Evolutionary conservation across 176 grass and related monocot genomes (phyloP), one percentile per base, ranked within the genome.

Genomic region (Triticum urartu): DNA sequence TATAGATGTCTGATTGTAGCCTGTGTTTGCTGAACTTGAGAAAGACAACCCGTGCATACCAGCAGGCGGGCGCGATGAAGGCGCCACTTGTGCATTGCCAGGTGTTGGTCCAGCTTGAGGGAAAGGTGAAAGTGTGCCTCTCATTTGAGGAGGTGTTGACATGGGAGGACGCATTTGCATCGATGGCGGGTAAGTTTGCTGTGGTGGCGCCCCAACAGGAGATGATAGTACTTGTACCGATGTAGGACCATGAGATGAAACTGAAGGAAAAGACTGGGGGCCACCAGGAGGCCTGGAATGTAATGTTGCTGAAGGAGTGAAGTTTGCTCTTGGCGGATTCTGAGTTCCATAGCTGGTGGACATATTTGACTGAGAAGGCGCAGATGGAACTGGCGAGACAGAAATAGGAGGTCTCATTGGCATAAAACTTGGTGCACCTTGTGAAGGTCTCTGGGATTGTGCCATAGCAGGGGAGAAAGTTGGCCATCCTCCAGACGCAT

Each of bases 401-500:
- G 88, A 75, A 73, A 77, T 81, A 59, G 86, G 81, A 58, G 86
- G 75, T 74, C 88, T 86, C 70, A 88, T 28, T 30, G 78, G 85
- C 70, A 78, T 64, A 81, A 85, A 80, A 61, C 25, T 72, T 3
- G 62, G 66, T 54, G 83, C 21, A 75, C 58, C 78, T 69, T 81
- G 72, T 36, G 65, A 26, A 64, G 81, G 72, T 73, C 81, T 89
- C 68, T 87, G 92, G 63, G 43, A 22, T 45, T 85, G 82, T 11
- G 52, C 48, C 6, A 25, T 42, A 72, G 83, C 54, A 26, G 68
- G 84, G 75, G 85, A 76, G 50, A 72, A 77, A 70, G 47, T 77
- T 87, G 83, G 83, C 93, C 93, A 94, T 63, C 93, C 87, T 77
- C 89, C 89, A 72, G 92, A 77, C 6, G 78, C 54, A 85, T 93